Evolutionary conservation across 2,329 filamentous ascomycete species (phyloP).

Genomic region (Fusarium neocosmosporiellum): DNA sequence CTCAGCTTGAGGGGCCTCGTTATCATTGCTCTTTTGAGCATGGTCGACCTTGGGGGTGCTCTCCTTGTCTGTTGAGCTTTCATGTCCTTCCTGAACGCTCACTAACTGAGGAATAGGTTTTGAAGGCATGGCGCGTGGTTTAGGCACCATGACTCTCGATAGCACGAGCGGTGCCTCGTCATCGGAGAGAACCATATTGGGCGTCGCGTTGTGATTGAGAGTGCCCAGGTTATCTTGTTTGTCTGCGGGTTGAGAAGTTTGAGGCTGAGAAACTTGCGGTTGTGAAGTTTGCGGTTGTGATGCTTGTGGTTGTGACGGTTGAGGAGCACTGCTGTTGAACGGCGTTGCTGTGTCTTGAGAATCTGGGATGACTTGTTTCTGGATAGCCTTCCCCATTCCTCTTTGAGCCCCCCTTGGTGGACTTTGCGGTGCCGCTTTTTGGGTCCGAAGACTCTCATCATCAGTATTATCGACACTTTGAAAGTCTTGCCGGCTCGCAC

Average conservation of each 20-base stretch:
- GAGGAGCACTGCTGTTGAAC: slow-evolving; percentile 37
- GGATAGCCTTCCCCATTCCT: not conserved
- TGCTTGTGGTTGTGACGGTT: slow-evolving; percentile 6
- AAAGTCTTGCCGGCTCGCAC: slow-evolving; percentile 14
- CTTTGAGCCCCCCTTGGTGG: not conserved
- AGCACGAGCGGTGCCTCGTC: slow-evolving; percentile 50
- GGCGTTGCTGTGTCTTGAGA: slow-evolving; percentile 43
- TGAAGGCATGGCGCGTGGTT: not conserved
- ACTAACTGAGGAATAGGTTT: not conserved
- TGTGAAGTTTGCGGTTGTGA: slow-evolving; percentile 7
- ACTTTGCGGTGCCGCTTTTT: not conserved
- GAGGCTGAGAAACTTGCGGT: not conserved
- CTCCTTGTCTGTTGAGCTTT: not conserved
- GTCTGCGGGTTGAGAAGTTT: slow-evolving; percentile 3
- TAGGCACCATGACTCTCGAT: slow-evolving; percentile 13
- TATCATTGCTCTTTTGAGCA: not conserved
- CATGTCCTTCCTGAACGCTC: not conserved
- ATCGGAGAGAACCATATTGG: slow-evolving; percentile 48
- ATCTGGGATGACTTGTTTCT: slow-evolving; percentile 39
- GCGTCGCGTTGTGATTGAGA: not conserved
- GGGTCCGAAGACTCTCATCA: not conserved
- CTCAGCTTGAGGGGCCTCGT: not conserved
- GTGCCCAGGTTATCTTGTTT: not conserved
- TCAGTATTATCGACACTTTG: slow-evolving; percentile 16
- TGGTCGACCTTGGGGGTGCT: not conserved